phyloP scores from a whole-genome alignment of 23 red algal genomes.

The Gracilaria caudata region DNA sequence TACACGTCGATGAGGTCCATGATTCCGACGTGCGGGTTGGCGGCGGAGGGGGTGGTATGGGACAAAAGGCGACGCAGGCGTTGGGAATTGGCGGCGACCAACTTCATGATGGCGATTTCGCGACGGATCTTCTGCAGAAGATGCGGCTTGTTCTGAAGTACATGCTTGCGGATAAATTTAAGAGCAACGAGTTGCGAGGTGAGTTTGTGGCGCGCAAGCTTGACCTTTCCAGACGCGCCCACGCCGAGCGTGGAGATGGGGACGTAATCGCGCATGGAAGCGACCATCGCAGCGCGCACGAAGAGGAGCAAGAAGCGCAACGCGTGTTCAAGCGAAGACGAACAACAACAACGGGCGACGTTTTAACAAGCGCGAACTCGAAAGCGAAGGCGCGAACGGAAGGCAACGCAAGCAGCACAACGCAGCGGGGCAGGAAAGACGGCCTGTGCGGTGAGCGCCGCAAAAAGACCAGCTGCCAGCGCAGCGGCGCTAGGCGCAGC shows the following conservation, averaged over 20 bases:
- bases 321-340: neutral
- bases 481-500: neutral
- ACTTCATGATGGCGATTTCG: constrained; percentile 96
- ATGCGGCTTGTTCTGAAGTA: constrained; percentile 72
- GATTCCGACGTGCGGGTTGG: constrained; percentile 29
- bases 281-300: neutral
- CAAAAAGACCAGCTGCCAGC: neutral
- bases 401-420: neutral
- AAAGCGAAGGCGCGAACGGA: neutral
- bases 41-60: neutral
- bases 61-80: neutral
- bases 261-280: constrained; percentile 19
- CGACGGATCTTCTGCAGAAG: constrained; percentile 89
- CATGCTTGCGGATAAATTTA: constrained; percentile 89
- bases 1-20: constrained; percentile 79
- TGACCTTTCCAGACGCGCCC: constrained; percentile 88
- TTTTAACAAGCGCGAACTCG: no score
- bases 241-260: constrained; percentile 62
- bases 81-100: constrained; percentile 25
- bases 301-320: neutral
- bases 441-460: neutral
- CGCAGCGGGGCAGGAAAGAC: neutral
- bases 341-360: neutral
- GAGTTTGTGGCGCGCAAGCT: constrained; percentile 78
- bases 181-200: constrained; percentile 83